Conservation (phyloP, 306 rosid species). For the Betula pendula region DNA sequence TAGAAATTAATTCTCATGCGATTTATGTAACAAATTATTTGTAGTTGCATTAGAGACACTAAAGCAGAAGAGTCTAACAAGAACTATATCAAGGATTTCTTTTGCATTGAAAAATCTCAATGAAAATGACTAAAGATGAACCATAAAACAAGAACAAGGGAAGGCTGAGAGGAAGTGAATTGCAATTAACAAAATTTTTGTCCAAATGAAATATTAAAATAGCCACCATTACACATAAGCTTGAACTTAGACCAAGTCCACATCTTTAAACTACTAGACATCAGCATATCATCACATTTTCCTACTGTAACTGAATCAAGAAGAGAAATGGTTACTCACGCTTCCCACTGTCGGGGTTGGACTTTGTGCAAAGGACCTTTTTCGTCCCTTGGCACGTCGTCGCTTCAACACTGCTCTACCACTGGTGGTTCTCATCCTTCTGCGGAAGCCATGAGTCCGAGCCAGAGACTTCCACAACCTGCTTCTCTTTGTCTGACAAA, state of each 20-base stretch:
- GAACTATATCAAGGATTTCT: neutral
- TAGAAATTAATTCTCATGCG: neutral
- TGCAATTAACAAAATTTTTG: conserved; percentile 4
- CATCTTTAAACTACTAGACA: conserved; percentile 20
- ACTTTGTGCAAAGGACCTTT: conserved; percentile 86
- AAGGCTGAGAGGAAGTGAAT: conserved; percentile 8
- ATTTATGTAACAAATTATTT: neutral
- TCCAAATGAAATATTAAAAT: conserved; percentile 23
- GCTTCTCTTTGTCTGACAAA: conserved; percentile 84
- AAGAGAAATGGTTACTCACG: conserved; percentile 27
- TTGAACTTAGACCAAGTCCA: conserved; percentile 20
- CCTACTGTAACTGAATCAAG: conserved; percentile 14
- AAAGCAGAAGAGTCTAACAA: neutral
- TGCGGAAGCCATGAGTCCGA: conserved; percentile 86
- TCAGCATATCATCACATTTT: conserved; percentile 12
- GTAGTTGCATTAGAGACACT: neutral
- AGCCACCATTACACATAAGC: conserved; percentile 5
- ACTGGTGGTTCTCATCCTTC: conserved; percentile 77
- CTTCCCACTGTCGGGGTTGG: conserved; percentile 75
- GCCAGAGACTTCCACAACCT: conserved; percentile 87
- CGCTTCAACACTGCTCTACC: conserved; percentile 83
- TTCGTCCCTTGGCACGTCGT: conserved; percentile 89
- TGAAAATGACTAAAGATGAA: neutral
- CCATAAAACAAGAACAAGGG: conserved; percentile 17
- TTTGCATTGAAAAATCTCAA: neutral